Percentiles rank a stretch among this genome's conserved stretches.
Evolutionary conservation across 192 early-diverging fungal genomes (phyloP).

Genomic region (Backusella tuberculispora): DNA sequence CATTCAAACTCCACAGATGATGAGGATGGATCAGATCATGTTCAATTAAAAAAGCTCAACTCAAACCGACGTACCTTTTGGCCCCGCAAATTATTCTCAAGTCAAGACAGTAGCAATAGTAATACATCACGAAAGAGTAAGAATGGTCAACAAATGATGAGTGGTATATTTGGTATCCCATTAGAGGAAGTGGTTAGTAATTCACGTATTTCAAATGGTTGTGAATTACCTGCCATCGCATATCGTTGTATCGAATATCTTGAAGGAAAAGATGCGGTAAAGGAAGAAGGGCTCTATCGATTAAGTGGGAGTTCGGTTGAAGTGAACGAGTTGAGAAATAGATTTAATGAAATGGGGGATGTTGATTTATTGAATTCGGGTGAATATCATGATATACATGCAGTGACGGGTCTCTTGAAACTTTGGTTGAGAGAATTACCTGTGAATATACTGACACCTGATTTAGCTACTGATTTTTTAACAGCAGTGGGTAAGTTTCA

Average conservation of each 20-base stretch:
- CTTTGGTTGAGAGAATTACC: conserved; percentile 91
- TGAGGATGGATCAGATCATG: neutral
- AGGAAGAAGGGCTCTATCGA: conserved; percentile 97
- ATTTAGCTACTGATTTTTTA: conserved; percentile 81
- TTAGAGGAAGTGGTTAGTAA: conserved; percentile 77
- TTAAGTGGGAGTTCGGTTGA: conserved; percentile 78
- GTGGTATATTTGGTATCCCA: conserved; percentile 78
- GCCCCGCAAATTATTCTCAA: conserved; percentile 4
- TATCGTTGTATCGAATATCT: conserved; percentile 97
- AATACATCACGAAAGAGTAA: conserved; percentile 86
- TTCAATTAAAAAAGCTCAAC: neutral
- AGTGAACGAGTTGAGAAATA: conserved; percentile 74
- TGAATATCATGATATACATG: conserved; percentile 87
- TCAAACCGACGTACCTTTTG: conserved; percentile 8
- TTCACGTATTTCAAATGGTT: conserved; percentile 72
- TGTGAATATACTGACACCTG: conserved; percentile 80
- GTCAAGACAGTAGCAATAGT: conserved; percentile 26
- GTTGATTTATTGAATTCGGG: conserved; percentile 62
- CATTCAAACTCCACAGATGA: neutral
- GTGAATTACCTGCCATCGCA: conserved; percentile 87
- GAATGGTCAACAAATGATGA: conserved; percentile 66
- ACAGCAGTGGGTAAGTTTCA: conserved; percentile 65
- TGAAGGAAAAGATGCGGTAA: conserved; percentile 82
- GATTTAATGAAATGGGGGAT: conserved; percentile 84
- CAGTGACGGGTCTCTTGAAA: conserved; percentile 90